These are phyloP conservation scores for Lepidium sativum DNA, from an alignment of 345 rosid species.

Conservation along the genomic window DNA sequence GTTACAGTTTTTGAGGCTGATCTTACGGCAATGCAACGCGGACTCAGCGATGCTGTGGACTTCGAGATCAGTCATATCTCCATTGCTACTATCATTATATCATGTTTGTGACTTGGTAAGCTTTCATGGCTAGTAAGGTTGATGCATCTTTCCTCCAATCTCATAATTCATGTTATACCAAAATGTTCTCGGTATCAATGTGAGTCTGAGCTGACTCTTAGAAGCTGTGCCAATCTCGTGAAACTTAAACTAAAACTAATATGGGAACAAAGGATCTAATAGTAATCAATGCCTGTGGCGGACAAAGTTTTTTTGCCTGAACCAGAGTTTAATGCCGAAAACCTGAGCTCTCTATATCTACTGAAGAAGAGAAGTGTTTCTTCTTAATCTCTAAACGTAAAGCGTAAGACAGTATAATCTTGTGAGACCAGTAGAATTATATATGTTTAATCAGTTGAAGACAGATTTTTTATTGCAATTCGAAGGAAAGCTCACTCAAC, in stretches of 20 bases:
- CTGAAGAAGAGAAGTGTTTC: background rate
- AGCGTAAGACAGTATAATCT: no score
- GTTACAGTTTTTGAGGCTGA: no score
- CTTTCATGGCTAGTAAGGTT: background rate
- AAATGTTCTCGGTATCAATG: conserved; percentile 60
- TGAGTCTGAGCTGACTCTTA: conserved; percentile 32
- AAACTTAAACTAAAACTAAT: conserved; percentile 36
- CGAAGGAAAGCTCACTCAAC: background rate
- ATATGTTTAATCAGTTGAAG: background rate
- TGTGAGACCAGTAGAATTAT: no score
- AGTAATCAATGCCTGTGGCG: conserved; percentile 45
- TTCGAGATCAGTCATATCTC: no score
- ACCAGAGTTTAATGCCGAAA: conserved; percentile 50
- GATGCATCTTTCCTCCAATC: background rate
- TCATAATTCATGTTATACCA: conserved; percentile 20
- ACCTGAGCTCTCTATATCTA: conserved; percentile 29
- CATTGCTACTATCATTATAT: no score
- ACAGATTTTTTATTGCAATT: background rate
- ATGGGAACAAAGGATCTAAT: conserved; percentile 38
- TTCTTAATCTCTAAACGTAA: no score
- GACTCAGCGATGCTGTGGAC: no score
- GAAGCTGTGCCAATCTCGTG: conserved; percentile 43
- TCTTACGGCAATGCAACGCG: no score
- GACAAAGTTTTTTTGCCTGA: conserved; percentile 67
- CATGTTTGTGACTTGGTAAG: background rate